phyloP scores from a whole-genome alignment of 192 early-diverging fungal species.

The Spizellomyces sp. region DNA sequence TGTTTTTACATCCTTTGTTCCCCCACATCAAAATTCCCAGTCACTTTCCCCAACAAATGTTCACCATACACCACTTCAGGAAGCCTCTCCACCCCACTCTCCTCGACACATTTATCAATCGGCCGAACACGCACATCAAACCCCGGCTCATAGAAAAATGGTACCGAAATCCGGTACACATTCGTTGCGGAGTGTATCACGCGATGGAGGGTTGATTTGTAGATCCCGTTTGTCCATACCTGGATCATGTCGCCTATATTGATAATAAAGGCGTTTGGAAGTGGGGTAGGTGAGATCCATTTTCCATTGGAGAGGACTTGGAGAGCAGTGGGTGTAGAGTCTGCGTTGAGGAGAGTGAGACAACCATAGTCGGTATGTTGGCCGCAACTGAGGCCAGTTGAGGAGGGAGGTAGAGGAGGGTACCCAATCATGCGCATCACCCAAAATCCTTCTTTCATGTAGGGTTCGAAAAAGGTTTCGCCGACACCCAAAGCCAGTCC shows the following conservation, averaged over 20 bases:
- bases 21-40: slow-evolving; percentile 38
- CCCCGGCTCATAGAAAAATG: slow-evolving; percentile 57
- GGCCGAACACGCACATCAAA: slow-evolving; percentile 54
- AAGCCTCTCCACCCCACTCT: slow-evolving; percentile 17
- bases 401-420: slow-evolving; percentile 30
- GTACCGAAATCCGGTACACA: slow-evolving; percentile 47
- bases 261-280: slow-evolving; percentile 54
- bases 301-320: slow-evolving; percentile 49
- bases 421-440: slow-evolving; percentile 46
- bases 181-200: slow-evolving; percentile 44
- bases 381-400: slow-evolving; percentile 50
- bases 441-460: slow-evolving; percentile 29
- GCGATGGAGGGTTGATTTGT: slow-evolving; percentile 54
- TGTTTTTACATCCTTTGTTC: not conserved
- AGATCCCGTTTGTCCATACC: slow-evolving; percentile 58
- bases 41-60: slow-evolving; percentile 47
- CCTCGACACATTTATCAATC: slow-evolving; percentile 24
- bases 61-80: slow-evolving; percentile 52
- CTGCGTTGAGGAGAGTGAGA: slow-evolving; percentile 55
- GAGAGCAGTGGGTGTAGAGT: slow-evolving; percentile 48
- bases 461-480: slow-evolving; percentile 33
- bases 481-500: slow-evolving; percentile 54
- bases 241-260: slow-evolving; percentile 63
- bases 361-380: slow-evolving; percentile 55
- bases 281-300: slow-evolving; percentile 54